Evolutionary conservation across 192 early-diverging fungal genomes (phyloP), one percentile per base, ranked within the genome.

Genomic region (Podila minutissima): DNA sequence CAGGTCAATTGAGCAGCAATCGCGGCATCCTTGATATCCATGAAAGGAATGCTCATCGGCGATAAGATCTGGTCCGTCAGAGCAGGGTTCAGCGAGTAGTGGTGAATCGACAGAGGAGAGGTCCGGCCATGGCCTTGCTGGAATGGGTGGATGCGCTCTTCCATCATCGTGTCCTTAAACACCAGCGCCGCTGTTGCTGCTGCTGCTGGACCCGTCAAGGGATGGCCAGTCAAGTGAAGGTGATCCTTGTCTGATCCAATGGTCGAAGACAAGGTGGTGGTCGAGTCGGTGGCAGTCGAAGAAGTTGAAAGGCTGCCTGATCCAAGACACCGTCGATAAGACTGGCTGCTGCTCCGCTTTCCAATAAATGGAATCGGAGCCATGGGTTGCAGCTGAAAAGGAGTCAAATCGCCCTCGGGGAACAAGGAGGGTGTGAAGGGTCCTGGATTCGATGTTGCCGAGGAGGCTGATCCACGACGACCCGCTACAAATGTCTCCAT

Each of bases 1-100:
- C 79, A 86, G 11, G 89, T 92, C 28, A 95, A 72, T 57, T 95
- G 93, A 48, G 88, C 83, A 1, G 91, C 93, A 60, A 95, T 86
- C 0, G 74, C 83, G 4, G 81, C 69, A 62, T 89, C 87, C 41
- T 90, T 85, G 37, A 90, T 67, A 2, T 89, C 87, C 38, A 92
- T 78, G 37, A 92, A 90, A 19, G 86, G 69, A 20, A 84, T 70
- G 49, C 76, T 64, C 62, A 67, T 71, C 31, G 71, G 51, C 5
- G 62, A 35, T 37, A 35, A 63, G 19, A 38, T 22, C n/a, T 35
- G 62, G 4, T 63, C 33, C 22, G 62, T 35, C 33, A 35, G 19
- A 17, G 20, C 62, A 46, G 62, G 2, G 37, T 58, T 53, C 5
- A 59, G 20, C 22, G 20, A 53, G 4, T 48, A n/a, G 55, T 50